Evolutionary conservation across 2,329 filamentous ascomycete genomes (phyloP), one percentile per base, ranked within the genome.

Genomic region (Talaromyces islandicus): DNA sequence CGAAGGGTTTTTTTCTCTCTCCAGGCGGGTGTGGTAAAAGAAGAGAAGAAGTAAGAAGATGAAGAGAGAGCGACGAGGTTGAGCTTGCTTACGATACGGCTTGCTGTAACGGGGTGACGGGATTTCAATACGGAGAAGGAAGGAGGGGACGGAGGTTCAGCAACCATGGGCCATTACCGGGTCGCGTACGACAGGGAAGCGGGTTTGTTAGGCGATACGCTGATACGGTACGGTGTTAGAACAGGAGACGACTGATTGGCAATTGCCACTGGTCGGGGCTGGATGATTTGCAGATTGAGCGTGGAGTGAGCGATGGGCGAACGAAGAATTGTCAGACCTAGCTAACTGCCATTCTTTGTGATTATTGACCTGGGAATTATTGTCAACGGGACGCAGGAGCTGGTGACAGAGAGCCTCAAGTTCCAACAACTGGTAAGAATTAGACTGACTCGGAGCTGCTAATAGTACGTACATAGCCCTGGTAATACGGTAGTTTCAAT

Each of bases 1-100:
- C 71, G 73, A 70, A 68, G 67, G 68, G 10, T 55, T 55, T 68
- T 32, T 67, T 66, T 75, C 73, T 74, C 73, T 74, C 73, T 75
- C 72, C 73, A 75, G 71, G 68, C 71, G 71, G 71, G 69, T 75
- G 72, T 74, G 72, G 69, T 64, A 69, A 67, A 67, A 68, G 71
- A 73, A 72, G 68, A 67, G 66, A 67, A 67, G 63, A 68, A 67
- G 64, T 65, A 64, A 62, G 54, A 54, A 64, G 62, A 64, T 64
- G 62, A 63, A 67, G 67, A 67, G 53, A 30, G 51, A 43, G 17
- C 21, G 52, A 46, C 30, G 35, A 41, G 35, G 53, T 41, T 24
- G 27, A 56, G 54, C 32, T 56, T 43, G 54, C 54, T 54, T 21
- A 54, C 24, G 27, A 27, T 56, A 56, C 54, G 29, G 30, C 38